These are phyloP conservation scores for Chrysoporthe cubensis DNA, from an alignment of 2,329 filamentous ascomycete species.

Conservation along the genomic window DNA sequence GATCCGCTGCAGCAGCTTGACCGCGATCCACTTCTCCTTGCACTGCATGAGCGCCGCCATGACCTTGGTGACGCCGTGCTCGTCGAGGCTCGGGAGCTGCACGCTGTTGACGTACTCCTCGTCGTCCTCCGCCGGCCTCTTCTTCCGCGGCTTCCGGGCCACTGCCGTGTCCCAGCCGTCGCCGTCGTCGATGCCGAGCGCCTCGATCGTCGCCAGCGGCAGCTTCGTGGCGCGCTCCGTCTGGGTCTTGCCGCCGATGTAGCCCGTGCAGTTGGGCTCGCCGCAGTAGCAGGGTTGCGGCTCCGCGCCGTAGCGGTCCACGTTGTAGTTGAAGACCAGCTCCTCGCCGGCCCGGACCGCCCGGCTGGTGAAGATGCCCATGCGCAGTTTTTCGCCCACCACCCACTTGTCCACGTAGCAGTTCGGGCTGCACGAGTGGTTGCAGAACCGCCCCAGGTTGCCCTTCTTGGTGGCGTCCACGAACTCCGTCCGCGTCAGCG, in stretches of 20 bases:
- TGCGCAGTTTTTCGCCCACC: conserved; percentile 92
- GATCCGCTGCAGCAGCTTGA: conserved; percentile 89
- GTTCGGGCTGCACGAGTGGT: conserved; percentile 98
- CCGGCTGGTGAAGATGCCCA: conserved; percentile 96
- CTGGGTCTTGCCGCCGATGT: conserved; percentile 96
- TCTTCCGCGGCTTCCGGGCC: conserved; percentile 88
- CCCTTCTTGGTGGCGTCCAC: conserved; percentile 97
- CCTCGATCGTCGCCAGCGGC: conserved; percentile 86
- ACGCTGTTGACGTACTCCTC: conserved; percentile 95
- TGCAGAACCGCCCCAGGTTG: conserved; percentile 95
- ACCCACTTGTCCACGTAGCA: conserved; percentile 99
- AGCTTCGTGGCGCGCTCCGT: conserved; percentile 94
- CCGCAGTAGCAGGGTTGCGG: conserved; percentile 97
- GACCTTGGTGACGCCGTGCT: conserved; percentile 86
- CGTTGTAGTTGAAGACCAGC: conserved; percentile 98
- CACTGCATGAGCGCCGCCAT: conserved; percentile 97
- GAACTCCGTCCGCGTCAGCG: conserved; percentile 92
- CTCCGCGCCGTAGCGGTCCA: conserved; percentile 95
- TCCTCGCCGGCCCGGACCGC: conserved; percentile 87
- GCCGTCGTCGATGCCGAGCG: conserved; percentile 90
- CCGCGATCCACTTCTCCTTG: conserved; percentile 99
- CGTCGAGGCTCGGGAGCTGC: conserved; percentile 76
- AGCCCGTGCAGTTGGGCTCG: conserved; percentile 92
- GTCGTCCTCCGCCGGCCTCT: conserved; percentile 88
- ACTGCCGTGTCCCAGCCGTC: conserved; percentile 92